These are phyloP conservation scores for Leccinum insigne DNA, from an alignment of 1,284 basidiomycete genomes.

Conservation along the genomic window DNA sequence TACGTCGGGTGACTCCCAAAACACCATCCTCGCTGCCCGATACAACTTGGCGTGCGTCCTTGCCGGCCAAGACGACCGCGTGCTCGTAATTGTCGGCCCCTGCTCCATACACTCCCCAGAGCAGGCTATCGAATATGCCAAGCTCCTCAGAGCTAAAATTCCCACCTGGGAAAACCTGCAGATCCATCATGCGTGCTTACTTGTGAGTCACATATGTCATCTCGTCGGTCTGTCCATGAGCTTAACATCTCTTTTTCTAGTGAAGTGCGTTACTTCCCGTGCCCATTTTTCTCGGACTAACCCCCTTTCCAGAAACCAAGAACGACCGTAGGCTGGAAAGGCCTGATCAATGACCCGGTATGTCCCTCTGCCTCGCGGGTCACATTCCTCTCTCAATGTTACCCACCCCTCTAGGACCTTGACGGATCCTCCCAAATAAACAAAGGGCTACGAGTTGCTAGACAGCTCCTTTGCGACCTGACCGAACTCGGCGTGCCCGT, in stretches of 20 bases:
- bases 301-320: constrained; percentile 66
- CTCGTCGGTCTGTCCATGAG: neutral
- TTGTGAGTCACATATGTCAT: constrained; percentile 59
- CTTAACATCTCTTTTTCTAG: constrained; percentile 31
- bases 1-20: constrained; percentile 62
- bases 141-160: constrained; percentile 70
- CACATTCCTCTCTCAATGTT: neutral
- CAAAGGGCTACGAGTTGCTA: constrained; percentile 87
- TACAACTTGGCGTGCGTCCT: constrained; percentile 77
- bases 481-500: constrained; percentile 90
- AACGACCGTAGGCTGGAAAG: constrained; percentile 91
- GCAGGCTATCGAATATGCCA: constrained; percentile 91
- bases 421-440: constrained; percentile 97
- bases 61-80: constrained; percentile 80
- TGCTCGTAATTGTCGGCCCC: constrained; percentile 93
- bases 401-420: constrained; percentile 51
- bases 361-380: neutral
- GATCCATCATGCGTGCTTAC: constrained; percentile 94
- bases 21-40: constrained; percentile 80
- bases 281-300: constrained; percentile 2
- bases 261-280: constrained; percentile 41
- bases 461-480: constrained; percentile 89
- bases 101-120: constrained; percentile 94
- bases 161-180: constrained; percentile 76
- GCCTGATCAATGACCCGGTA: constrained; percentile 82